Percentiles rank a stretch among this genome's conserved stretches.
phyloP scores from a whole-genome alignment of 495 filamentous ascomycete genomes.

The Terfezia claveryi region DNA sequence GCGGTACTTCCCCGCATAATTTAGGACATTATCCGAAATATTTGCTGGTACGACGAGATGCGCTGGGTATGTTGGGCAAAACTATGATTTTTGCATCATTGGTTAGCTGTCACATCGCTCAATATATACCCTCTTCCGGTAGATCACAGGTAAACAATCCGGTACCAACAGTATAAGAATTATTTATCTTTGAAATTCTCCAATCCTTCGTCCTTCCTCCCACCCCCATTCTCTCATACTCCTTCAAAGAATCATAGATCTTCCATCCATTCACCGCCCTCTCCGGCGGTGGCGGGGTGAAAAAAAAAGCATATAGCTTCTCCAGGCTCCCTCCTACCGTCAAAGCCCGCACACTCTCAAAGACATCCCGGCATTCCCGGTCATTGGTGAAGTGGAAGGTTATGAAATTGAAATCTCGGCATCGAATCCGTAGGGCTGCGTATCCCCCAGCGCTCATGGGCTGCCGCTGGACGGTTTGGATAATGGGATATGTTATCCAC shows the following conservation, averaged over 20 bases:
- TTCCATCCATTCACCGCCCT: slow-evolving; percentile 61
- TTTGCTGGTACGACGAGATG: slow-evolving; percentile 60
- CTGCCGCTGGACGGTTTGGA: slow-evolving; percentile 46
- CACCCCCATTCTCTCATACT: slow-evolving; percentile 19
- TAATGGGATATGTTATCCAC: slow-evolving; percentile 89
- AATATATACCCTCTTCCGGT: no score
- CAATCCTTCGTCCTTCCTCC: slow-evolving; percentile 36
- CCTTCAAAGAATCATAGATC: slow-evolving; percentile 50
- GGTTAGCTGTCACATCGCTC: no score
- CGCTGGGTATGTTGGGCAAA: slow-evolving; percentile 87
- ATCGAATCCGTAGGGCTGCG: slow-evolving; percentile 69
- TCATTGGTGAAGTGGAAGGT: slow-evolving; percentile 72
- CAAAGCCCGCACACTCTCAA: slow-evolving; percentile 61
- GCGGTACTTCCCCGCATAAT: slow-evolving; percentile 76
- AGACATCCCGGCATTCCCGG: slow-evolving; percentile 58
- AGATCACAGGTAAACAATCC: no score
- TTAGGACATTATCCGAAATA: slow-evolving; percentile 90
- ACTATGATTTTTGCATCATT: slow-evolving; percentile 24
- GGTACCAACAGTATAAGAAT: slow-evolving; percentile 43
- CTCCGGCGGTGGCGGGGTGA: slow-evolving; percentile 51
- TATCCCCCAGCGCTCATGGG: slow-evolving; percentile 46
- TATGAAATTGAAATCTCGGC: slow-evolving; percentile 80
- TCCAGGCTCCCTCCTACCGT: slow-evolving; percentile 65
- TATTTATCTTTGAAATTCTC: slow-evolving; percentile 80
- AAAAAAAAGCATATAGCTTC: slow-evolving; percentile 79